phyloP scores from a whole-genome alignment of 768 basidiomycete genomes.

The Asterophora parasitica region DNA sequence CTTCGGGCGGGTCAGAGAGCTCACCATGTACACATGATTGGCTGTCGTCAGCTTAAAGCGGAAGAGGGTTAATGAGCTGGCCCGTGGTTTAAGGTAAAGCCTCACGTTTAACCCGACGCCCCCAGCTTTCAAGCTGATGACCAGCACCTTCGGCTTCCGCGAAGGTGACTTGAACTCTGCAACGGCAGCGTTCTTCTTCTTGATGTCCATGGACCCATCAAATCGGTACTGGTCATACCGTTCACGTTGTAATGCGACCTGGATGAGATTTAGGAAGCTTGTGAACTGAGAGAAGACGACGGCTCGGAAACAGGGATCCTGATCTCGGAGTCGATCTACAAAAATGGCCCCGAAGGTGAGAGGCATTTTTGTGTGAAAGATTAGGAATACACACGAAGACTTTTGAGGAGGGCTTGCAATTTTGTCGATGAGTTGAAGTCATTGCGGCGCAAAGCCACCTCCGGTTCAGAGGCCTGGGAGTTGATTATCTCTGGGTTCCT shows the following conservation, averaged over 20 bases:
- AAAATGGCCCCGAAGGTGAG: neutral
- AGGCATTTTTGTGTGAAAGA: neutral
- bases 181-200: slow-evolving; percentile 71
- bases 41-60: slow-evolving; percentile 60
- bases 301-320: slow-evolving; percentile 75
- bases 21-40: slow-evolving; percentile 83
- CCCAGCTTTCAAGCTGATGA: slow-evolving; percentile 84
- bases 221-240: slow-evolving; percentile 69
- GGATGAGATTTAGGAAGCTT: slow-evolving; percentile 79
- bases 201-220: slow-evolving; percentile 90
- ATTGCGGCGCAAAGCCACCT: slow-evolving; percentile 64
- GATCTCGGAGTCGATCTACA: slow-evolving; percentile 54
- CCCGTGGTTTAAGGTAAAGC: slow-evolving; percentile 1
- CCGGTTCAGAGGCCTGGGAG: slow-evolving; percentile 35
- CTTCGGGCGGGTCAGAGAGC: slow-evolving; percentile 9
- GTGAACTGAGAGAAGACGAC: slow-evolving; percentile 93
- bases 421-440: slow-evolving; percentile 91
- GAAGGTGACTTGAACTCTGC: slow-evolving; percentile 70
- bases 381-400: slow-evolving; percentile 48
- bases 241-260: slow-evolving; percentile 65
- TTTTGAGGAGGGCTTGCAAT: slow-evolving; percentile 72
- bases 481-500: slow-evolving; percentile 17
- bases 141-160: slow-evolving; percentile 67
- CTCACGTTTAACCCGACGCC: slow-evolving; percentile 86
- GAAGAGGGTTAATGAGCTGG: slow-evolving; percentile 1